phyloP scores from a whole-genome alignment of 1,284 basidiomycete genomes.

The Takashimella tepidaria region DNA sequence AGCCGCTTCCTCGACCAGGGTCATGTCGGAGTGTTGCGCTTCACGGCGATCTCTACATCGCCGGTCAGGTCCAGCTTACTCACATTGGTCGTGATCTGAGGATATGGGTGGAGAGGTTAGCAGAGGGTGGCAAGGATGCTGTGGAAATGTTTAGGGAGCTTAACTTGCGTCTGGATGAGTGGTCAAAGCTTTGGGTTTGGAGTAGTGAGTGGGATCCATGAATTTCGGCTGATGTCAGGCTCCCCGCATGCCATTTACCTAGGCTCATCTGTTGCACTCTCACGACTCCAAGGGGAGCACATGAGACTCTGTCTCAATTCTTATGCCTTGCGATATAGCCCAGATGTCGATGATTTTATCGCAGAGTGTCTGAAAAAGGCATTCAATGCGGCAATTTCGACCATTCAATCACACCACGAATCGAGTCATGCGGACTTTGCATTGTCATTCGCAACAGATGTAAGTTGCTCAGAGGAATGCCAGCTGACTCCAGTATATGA shows the following conservation, averaged over 20 bases:
- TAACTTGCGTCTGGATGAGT: conserved; percentile 30
- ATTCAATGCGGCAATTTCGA: conserved; percentile 29
- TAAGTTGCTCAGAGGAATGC: neutral
- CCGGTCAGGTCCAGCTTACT: conserved; percentile 30
- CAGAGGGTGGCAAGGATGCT: conserved; percentile 18
- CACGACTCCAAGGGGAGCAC: conserved; percentile 32
- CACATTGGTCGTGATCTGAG: conserved; percentile 34
- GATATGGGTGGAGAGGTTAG: conserved; percentile 28
- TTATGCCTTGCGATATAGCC: conserved; percentile 26
- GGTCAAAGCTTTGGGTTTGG: conserved; percentile 34
- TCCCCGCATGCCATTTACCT: conserved; percentile 31
- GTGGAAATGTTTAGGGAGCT: conserved; percentile 33
- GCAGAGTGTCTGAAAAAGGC: conserved; percentile 29
- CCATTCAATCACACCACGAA: conserved; percentile 34
- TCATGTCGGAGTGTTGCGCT: conserved; percentile 19
- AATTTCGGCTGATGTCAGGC: conserved; percentile 11
- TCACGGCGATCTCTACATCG: conserved; percentile 34
- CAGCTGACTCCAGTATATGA: conserved; percentile 17
- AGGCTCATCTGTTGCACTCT: conserved; percentile 26
- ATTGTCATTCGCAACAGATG: conserved; percentile 35
- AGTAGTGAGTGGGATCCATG: neutral
- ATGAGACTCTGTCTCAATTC: conserved; percentile 36
- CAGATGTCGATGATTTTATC: conserved; percentile 22
- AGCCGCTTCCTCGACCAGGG: conserved; percentile 20
- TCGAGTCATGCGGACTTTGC: conserved; percentile 29